Evolutionary conservation across 2,329 filamentous ascomycete genomes (phyloP).

Genomic region (Talaromyces atroroseus): DNA sequence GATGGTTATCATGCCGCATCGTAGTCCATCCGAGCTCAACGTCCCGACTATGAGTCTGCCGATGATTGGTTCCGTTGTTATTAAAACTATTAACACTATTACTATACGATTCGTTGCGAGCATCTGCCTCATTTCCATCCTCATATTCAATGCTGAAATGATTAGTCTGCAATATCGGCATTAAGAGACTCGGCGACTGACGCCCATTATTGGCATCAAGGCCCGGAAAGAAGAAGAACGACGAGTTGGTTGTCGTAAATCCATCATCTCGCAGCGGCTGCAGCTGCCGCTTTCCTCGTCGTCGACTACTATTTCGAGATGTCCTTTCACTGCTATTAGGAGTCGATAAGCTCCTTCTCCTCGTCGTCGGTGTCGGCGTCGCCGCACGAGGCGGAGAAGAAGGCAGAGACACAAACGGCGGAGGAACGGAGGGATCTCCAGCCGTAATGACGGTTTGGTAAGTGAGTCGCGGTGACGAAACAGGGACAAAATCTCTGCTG

Average conservation of each 20-base stretch:
- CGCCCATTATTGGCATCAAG: background rate
- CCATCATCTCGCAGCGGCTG: background rate
- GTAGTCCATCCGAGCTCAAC: slow-evolving; percentile 1
- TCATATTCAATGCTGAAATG: slow-evolving; percentile 14
- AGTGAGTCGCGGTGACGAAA: background rate
- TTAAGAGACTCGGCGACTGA: background rate
- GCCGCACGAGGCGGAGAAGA: background rate
- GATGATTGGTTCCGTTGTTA: background rate
- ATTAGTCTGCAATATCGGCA: slow-evolving; percentile 12
- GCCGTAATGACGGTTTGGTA: slow-evolving; percentile 11
- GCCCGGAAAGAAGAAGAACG: slow-evolving; percentile 1
- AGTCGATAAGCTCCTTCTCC: background rate
- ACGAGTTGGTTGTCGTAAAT: slow-evolving; percentile 1
- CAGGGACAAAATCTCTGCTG: slow-evolving; percentile 3
- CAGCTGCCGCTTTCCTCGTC: background rate
- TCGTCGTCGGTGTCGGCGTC: background rate
- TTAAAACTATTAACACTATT: background rate
- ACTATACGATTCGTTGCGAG: background rate
- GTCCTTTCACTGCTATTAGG: background rate
- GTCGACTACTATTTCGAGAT: background rate
- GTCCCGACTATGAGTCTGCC: background rate
- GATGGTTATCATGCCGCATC: background rate
- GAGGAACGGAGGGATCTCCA: background rate
- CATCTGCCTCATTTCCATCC: background rate
- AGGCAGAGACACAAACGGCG: background rate